Percentiles rank a stretch among this genome's conserved stretches.
phyloP scores from a whole-genome alignment of 495 filamentous ascomycete genomes.

The Evernia prunastri region DNA sequence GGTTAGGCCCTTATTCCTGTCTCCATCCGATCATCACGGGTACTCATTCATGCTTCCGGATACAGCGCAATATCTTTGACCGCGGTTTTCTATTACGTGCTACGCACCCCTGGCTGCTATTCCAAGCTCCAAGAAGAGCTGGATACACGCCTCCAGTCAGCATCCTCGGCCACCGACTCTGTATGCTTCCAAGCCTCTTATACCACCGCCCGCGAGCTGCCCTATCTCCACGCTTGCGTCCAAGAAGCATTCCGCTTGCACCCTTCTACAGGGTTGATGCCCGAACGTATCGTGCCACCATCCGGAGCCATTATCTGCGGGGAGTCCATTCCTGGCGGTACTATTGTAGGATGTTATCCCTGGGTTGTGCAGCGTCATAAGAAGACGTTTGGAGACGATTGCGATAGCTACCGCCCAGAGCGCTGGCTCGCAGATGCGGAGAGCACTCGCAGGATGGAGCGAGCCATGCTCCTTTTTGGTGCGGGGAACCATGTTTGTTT shows the following conservation, averaged over 20 bases:
- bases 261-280: constrained; percentile 51
- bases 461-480: constrained; percentile 55
- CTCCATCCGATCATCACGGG: no score
- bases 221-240: constrained; percentile 59
- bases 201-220: constrained; percentile 47
- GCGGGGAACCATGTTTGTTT: constrained; percentile 56
- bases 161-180: constrained; percentile 29
- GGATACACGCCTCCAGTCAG: constrained; percentile 39
- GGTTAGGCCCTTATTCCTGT: constrained; percentile 21
- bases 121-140: constrained; percentile 45
- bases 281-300: constrained; percentile 42
- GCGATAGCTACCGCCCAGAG: constrained; percentile 51
- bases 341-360: constrained; percentile 54
- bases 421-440: constrained; percentile 48
- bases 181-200: constrained; percentile 29
- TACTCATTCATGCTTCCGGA: no score
- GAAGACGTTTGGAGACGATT: constrained; percentile 53
- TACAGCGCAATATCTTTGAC: constrained; percentile 55
- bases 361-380: constrained; percentile 55
- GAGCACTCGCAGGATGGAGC: constrained; percentile 49
- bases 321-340: constrained; percentile 48
- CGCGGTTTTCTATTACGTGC: constrained; percentile 58
- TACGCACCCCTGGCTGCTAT: constrained; percentile 46
- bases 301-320: constrained; percentile 33
- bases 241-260: constrained; percentile 61